Base-by-base conservation (phyloP, 768 basidiomycete genomes). In the Auricularia cornea region DNA sequence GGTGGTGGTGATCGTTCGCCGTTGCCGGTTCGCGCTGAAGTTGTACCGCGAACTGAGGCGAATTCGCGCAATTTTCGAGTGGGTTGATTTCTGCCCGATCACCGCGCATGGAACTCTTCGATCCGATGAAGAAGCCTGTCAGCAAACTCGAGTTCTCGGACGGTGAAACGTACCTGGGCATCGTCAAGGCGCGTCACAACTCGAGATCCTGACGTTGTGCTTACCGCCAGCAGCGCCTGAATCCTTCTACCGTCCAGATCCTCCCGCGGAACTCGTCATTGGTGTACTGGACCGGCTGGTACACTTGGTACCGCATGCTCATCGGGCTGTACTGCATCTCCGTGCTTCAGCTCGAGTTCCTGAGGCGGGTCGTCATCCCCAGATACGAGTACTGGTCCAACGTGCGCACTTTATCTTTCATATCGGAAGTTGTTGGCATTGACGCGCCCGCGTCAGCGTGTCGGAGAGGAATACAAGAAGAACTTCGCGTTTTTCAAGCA, bases 401-500 rank as follows among this genome's bases (percentile, higher is more conserved):
- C 18, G 38, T 40, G 18, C 18, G 38, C 18, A 40, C 38, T 40
- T 18, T 40, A 40, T 18, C 18, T 40, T 18, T 18, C 8, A 8
- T 8, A 40, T 40, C 38, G 8, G 38, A 40, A 8, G 8, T 40
- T 40, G 18, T 40, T 8, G 38, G n/a, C n/a, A n/a, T n/a, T n/a
- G n/a, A n/a, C n/a, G n/a, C n/a, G n/a, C n/a, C 38, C 18, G 38
- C 38, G 8, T 8, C 38, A 72, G 72, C 40, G 65, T 3, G 70
- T 73, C 14, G 33, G 61, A 3, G 38, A 41, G 57, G 62, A 66
- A 48, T 68, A 74, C 57, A 65, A 63, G 3, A 75, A 75, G 52
- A 70, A 62, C 30, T 62, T 59, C 73, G 65, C 72, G 40, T 75
- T 74, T 62, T 63, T 68, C 20, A 75, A 75, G 62, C 70, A 74